Conservation (phyloP, 768 basidiomycete genomes). For the Collybia sp. region DNA sequence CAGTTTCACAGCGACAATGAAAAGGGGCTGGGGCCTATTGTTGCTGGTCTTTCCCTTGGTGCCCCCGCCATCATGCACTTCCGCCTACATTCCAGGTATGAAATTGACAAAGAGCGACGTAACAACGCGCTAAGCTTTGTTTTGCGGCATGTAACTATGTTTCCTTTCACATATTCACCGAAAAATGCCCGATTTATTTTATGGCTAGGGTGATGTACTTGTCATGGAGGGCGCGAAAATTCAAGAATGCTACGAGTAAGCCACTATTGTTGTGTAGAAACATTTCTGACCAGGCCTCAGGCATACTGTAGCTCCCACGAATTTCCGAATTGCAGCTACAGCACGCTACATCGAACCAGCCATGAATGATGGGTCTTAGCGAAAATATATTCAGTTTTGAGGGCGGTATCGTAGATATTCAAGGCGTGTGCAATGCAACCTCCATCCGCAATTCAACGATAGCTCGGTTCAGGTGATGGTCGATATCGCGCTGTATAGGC, state of each 20-base stretch:
- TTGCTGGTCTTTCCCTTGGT: slow-evolving; percentile 76
- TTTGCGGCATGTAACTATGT: slow-evolving; percentile 55
- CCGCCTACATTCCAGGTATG: slow-evolving; percentile 40
- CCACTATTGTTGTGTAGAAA: background rate
- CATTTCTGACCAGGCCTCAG: slow-evolving; percentile 26
- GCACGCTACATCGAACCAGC: slow-evolving; percentile 55
- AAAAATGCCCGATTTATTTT: background rate
- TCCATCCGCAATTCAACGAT: slow-evolving; percentile 3
- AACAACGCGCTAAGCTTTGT: slow-evolving; percentile 47
- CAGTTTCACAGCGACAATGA: slow-evolving; percentile 83
- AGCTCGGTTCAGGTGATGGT: slow-evolving; percentile 19
- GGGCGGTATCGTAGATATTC: too few relatives aligned
- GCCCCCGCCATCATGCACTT: slow-evolving; percentile 81
- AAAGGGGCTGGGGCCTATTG: slow-evolving; percentile 62
- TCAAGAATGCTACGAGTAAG: slow-evolving; percentile 71
- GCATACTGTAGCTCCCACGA: slow-evolving; percentile 70
- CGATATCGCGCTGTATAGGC: slow-evolving; percentile 9
- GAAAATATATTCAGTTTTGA: too few relatives aligned
- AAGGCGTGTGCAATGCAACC: background rate
- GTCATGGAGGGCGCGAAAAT: slow-evolving; percentile 72
- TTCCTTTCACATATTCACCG: slow-evolving; percentile 3
- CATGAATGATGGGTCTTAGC: too few relatives aligned
- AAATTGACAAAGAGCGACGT: slow-evolving; percentile 22
- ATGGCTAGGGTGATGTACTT: slow-evolving; percentile 63
- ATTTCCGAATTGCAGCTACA: slow-evolving; percentile 78